Evolutionary conservation across 116 monocot species (phyloP).

Genomic region (Iris pallida): DNA sequence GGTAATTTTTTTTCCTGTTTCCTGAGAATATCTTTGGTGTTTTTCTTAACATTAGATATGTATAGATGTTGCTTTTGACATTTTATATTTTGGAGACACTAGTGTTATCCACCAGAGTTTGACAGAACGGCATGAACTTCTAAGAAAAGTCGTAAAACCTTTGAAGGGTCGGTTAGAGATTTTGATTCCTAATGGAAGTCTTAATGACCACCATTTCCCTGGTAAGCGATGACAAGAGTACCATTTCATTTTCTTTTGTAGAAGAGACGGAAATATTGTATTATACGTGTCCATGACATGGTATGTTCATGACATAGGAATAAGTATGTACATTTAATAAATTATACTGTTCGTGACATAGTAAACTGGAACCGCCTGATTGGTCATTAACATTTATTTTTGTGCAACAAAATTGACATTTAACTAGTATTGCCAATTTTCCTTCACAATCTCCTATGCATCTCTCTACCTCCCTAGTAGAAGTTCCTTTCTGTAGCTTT

Average conservation of each 20-base stretch:
- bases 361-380: too few species aligned
- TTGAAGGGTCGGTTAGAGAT: conserved; percentile 80
- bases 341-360: too few species aligned
- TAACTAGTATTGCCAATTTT: too few species aligned
- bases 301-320: too few species aligned
- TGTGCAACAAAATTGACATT: too few species aligned
- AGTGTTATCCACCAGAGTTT: conserved; percentile 98
- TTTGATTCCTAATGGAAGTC: conserved; percentile 68
- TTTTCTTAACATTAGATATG: conserved; percentile 38
- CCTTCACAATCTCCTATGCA: too few species aligned
- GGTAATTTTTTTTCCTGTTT: neutral
- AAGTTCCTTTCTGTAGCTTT: too few species aligned
- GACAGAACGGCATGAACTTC: conserved; percentile 74
- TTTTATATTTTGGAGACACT: conserved; percentile 92
- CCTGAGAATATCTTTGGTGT: neutral
- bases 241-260: neutral
- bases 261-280: too few species aligned
- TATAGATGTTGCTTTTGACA: conserved; percentile 89
- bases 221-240: conserved; percentile 36
- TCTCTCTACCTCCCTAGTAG: too few species aligned
- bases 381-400: too few species aligned
- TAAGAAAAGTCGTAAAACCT: conserved; percentile 72
- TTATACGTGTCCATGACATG: too few species aligned
- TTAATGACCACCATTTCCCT: conserved; percentile 40
- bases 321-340: too few species aligned